Conservation (phyloP, 73 alveolate species). For the Tetrahymena thermophila region DNA sequence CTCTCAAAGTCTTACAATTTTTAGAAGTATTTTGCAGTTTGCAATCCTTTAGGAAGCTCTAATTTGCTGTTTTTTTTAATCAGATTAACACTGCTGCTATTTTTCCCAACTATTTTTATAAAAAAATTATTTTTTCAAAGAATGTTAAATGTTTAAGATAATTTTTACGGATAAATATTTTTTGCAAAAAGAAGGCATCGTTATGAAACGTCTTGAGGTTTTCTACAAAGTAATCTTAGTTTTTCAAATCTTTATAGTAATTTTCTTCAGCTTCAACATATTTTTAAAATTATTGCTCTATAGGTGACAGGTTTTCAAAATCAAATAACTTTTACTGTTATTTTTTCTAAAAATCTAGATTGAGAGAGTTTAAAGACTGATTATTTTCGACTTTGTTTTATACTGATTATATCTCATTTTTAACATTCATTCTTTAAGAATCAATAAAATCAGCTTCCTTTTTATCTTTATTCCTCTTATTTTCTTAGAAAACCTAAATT, state of each 20-base stretch:
- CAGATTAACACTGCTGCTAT: neutral
- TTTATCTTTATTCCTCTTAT: neutral
- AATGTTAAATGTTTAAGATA: neutral
- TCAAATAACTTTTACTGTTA: neutral
- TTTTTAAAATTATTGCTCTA: neutral
- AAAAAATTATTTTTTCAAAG: neutral
- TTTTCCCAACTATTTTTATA: neutral
- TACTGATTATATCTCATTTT: neutral
- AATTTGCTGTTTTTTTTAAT: neutral
- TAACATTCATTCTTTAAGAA: neutral
- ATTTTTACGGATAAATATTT: neutral
- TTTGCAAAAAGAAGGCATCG: neutral
- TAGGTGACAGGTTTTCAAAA: neutral
- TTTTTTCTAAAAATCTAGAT: neutral
- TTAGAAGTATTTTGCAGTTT: neutral
- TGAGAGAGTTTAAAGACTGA: neutral
- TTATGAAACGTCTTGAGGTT: neutral
- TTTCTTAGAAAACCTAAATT: neutral
- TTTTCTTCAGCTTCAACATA: neutral
- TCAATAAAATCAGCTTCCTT: neutral
- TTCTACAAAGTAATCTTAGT: neutral
- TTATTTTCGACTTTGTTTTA: neutral
- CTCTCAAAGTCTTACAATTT: neutral
- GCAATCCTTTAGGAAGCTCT: neutral
- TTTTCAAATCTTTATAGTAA: neutral